These are phyloP conservation scores for Stagonosporopsis chrysanthemi DNA, from an alignment of 2,329 filamentous ascomycete species.

Conservation along the genomic window DNA sequence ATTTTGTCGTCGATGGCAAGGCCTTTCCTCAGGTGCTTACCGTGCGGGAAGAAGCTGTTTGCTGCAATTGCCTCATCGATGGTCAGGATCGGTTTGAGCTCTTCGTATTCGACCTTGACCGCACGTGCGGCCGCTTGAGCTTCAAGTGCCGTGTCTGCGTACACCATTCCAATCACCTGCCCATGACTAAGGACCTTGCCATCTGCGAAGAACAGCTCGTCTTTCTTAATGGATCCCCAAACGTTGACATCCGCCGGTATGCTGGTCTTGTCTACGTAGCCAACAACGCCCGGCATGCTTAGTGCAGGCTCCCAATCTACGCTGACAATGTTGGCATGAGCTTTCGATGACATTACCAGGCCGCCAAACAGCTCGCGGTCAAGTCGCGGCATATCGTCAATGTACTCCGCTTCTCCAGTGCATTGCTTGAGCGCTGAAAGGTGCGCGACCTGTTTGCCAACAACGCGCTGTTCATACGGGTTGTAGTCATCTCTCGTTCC, in stretches of 20 bases:
- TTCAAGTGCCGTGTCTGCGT: slow-evolving; percentile 78
- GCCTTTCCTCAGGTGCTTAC: slow-evolving; percentile 80
- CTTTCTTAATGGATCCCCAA: slow-evolving; percentile 82
- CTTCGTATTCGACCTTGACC: slow-evolving; percentile 88
- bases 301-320: slow-evolving; percentile 79
- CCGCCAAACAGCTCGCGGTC: slow-evolving; percentile 89
- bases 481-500: slow-evolving; percentile 78
- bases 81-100: slow-evolving; percentile 82
- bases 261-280: slow-evolving; percentile 82
- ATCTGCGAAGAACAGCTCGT: slow-evolving; percentile 91
- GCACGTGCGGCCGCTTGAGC: slow-evolving; percentile 82
- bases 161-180: slow-evolving; percentile 87
- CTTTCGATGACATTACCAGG: slow-evolving; percentile 84
- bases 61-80: slow-evolving; percentile 94
- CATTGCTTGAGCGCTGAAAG: slow-evolving; percentile 90
- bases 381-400: slow-evolving; percentile 85
- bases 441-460: slow-evolving; percentile 85
- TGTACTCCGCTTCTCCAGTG: slow-evolving; percentile 92
- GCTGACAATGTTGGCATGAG: slow-evolving; percentile 83
- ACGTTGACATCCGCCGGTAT: slow-evolving; percentile 83
- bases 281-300: slow-evolving; percentile 84
- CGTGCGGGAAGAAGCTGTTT: slow-evolving; percentile 84
- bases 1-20: slow-evolving; percentile 59
- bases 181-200: slow-evolving; percentile 85
- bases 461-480: slow-evolving; percentile 81